These are phyloP conservation scores for Rhodocollybia butyracea DNA, from an alignment of 768 basidiomycete species.

Conservation along the genomic window DNA sequence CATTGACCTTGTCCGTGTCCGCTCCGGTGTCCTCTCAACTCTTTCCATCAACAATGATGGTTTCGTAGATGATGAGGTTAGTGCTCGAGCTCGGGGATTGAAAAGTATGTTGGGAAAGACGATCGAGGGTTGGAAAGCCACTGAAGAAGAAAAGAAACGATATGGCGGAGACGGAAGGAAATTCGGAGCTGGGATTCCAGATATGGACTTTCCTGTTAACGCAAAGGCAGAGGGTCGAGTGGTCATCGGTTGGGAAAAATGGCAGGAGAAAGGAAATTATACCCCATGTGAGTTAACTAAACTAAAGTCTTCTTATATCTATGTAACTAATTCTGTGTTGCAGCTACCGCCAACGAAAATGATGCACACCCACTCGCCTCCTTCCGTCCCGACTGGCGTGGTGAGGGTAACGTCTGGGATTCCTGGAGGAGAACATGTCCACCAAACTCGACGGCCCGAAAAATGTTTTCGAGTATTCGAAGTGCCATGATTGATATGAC, in stretches of 20 bases:
- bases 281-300: too few species aligned
- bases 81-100: constrained; percentile 78
- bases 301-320: too few species aligned
- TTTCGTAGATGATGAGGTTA: constrained; percentile 63
- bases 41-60: constrained; percentile 54
- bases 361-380: constrained; percentile 13
- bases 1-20: constrained; percentile 82
- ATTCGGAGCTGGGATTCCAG: constrained; percentile 58
- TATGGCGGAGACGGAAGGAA: too few species aligned
- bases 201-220: constrained; percentile 95
- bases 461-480: constrained; percentile 77
- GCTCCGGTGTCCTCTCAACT: constrained; percentile 56
- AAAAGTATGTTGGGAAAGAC: constrained; percentile 63
- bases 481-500: constrained; percentile 30
- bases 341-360: neutral
- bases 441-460: constrained; percentile 74
- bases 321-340: too few species aligned
- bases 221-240: constrained; percentile 92
- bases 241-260: constrained; percentile 85
- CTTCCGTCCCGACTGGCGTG: constrained; percentile 83
- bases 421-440: constrained; percentile 90
- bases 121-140: neutral
- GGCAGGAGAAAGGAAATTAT: constrained; percentile 4
- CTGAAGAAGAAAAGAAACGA: neutral
- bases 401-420: constrained; percentile 88